Evolutionary conservation across 2,329 filamentous ascomycete genomes (phyloP).

Genomic region (Fusarium luffae): DNA sequence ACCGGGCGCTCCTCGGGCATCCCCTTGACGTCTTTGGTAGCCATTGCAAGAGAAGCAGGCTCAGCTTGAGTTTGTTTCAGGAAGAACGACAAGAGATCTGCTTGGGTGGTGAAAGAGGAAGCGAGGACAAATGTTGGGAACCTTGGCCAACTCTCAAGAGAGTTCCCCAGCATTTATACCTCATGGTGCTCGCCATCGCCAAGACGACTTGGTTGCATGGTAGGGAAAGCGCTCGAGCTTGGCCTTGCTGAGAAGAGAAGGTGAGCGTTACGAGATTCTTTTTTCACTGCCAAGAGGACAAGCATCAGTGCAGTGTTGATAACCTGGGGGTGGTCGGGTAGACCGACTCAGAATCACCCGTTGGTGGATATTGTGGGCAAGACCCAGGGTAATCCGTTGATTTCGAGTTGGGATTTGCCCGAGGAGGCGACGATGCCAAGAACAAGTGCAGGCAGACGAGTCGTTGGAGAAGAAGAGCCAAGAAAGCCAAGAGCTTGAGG

Average conservation of each 20-base stretch:
- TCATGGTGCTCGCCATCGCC: conserved; percentile 21
- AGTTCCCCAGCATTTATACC: conserved; percentile 29
- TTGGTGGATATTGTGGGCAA: conserved; percentile 33
- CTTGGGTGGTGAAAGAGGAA: conserved; percentile 4
- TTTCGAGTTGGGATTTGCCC: conserved; percentile 32
- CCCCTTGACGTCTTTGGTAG: conserved; percentile 35
- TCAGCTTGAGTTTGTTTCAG: conserved; percentile 8
- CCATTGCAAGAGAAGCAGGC: conserved; percentile 32
- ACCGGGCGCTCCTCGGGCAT: conserved; percentile 25
- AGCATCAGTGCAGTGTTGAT: conserved; percentile 27
- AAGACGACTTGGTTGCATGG: conserved; percentile 27
- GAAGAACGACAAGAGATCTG: conserved; percentile 7
- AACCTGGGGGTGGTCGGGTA: conserved; percentile 27
- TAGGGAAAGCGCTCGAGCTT: conserved; percentile 29
- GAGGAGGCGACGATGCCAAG: conserved; percentile 40
- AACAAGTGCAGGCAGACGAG: conserved; percentile 23
- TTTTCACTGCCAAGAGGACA: conserved; percentile 34
- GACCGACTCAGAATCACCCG: conserved; percentile 20
- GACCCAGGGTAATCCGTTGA: conserved; percentile 14
- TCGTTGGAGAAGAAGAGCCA: conserved; percentile 25
- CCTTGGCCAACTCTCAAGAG: conserved; percentile 3
- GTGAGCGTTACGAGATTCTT: conserved; percentile 34
- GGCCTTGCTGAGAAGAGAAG: conserved; percentile 36
- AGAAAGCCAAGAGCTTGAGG: conserved; percentile 36
- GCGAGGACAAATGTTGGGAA: conserved; percentile 1